Base-by-base conservation (phyloP, 75 land plant genomes). In the Pinus albicaulis region DNA sequence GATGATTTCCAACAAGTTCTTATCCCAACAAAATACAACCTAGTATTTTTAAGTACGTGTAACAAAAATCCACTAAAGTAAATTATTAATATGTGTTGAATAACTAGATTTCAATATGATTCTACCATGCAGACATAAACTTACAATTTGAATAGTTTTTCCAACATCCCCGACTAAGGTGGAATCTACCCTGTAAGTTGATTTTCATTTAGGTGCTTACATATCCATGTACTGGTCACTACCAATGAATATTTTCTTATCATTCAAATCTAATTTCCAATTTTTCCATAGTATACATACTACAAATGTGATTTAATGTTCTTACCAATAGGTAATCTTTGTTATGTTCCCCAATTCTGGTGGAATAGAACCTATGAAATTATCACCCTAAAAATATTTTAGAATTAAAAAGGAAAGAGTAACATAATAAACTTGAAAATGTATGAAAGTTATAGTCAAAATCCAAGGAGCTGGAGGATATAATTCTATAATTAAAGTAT, bases 201-300 rank as follows among this genome's bases (percentile, higher is more conserved):
- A 75, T 96, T 96, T 57, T 93, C 92, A 85, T 89, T 85, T 71
- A 96, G 76, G 71, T 93, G 90, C 88, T 92, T 94, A 89, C 72
- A 68, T 41, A 77, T 57, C 58, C 58, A 57, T 57, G 10, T 5
- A 56, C 57, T 56, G 19, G 19, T 56, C 4, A 56, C 16, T 56
- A 56, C 57, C 15, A 56, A 56, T 16, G 58, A 20, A 20, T 17
- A 3, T 15, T 57, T 57, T 57, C 6, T 57, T 57, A 57, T 57
- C 20, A 57, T 57, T 15, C 17, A 15, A 3, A 15, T 57, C 4
- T 1, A 16, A 57, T 16, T 57, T 19, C 19, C 14, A 56, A 7
- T 25, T 28, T 25, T 17, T 48, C 1, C 7, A 31, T n/a, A 24
- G 38, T 52, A 73, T 4, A 17, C 11, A 28, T n/a, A 55, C 13